phyloP scores from a whole-genome alignment of 2,329 filamentous ascomycete genomes.

The Cordyceps farinosa region DNA sequence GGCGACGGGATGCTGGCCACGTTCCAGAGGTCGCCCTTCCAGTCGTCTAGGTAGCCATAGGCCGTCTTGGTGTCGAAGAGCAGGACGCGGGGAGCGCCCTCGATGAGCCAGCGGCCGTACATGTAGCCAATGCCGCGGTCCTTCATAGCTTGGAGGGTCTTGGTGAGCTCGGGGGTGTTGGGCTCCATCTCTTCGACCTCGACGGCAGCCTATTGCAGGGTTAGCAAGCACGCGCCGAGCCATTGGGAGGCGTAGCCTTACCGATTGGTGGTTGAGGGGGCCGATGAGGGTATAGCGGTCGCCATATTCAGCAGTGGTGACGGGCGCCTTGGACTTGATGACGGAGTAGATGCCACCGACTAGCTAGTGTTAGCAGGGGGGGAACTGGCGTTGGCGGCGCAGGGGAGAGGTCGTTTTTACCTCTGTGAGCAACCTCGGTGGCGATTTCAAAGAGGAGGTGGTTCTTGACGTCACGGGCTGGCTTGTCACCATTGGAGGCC shows the following conservation, averaged over 20 bases:
- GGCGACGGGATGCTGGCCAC: slow-evolving; percentile 91
- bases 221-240: not conserved
- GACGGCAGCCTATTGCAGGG: slow-evolving; percentile 73
- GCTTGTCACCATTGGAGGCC: slow-evolving; percentile 44
- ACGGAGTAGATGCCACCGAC: slow-evolving; percentile 99
- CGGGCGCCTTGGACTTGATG: slow-evolving; percentile 96
- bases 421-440: slow-evolving; percentile 95
- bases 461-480: slow-evolving; percentile 76
- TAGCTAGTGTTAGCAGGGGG: slow-evolving; percentile 33
- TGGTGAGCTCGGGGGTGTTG: slow-evolving; percentile 70
- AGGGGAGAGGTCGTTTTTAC: slow-evolving; percentile 39
- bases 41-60: slow-evolving; percentile 88
- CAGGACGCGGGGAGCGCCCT: slow-evolving; percentile 88
- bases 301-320: slow-evolving; percentile 98
- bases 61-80: slow-evolving; percentile 94
- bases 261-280: slow-evolving; percentile 85
- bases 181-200: slow-evolving; percentile 94
- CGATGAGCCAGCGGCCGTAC: slow-evolving; percentile 96
- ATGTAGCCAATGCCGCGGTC: slow-evolving; percentile 85
- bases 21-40: slow-evolving; percentile 96
- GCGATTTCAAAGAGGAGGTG: slow-evolving; percentile 96
- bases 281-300: slow-evolving; percentile 94
- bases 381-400: not conserved
- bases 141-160: slow-evolving; percentile 88
- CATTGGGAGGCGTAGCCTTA: slow-evolving; percentile 41